These are phyloP conservation scores for Sclerotinia minor DNA, from an alignment of 2,329 filamentous ascomycete genomes.

Conservation along the genomic window DNA sequence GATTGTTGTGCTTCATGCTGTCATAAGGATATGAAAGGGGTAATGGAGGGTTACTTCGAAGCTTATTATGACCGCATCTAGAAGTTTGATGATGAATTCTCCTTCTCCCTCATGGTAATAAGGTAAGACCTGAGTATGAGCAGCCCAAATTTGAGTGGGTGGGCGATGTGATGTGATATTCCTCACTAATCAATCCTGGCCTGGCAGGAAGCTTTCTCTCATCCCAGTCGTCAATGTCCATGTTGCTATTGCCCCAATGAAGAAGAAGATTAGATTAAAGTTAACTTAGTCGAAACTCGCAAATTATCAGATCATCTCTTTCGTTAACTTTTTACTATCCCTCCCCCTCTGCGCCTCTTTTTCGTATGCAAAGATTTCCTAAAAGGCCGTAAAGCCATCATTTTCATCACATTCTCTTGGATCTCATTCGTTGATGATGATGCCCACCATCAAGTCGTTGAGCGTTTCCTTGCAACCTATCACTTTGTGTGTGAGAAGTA, in stretches of 20 bases:
- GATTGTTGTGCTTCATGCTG: conserved; percentile 1
- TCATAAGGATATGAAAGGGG: conserved; percentile 8
- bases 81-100: not conserved
- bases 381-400: not conserved
- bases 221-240: not conserved
- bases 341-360: not conserved
- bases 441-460: not conserved
- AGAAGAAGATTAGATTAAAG: not conserved
- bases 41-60: conserved; percentile 16
- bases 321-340: not conserved
- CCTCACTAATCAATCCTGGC: not conserved
- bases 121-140: conserved; percentile 3
- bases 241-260: not conserved
- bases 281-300: conserved; percentile 11
- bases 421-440: not conserved
- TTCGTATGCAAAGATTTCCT: not conserved
- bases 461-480: not conserved
- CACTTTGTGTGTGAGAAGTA: not conserved
- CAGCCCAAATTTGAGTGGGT: not conserved
- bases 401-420: not conserved
- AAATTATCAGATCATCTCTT: not conserved
- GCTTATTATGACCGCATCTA: not conserved
- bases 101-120: not conserved
- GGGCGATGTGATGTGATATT: conserved; percentile 7
- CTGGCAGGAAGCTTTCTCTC: not conserved